Percentiles rank a stretch among this genome's conserved stretches.
These are phyloP conservation scores for Leccinellum luteum DNA, from an alignment of 768 basidiomycete genomes.

Conservation along the genomic window DNA sequence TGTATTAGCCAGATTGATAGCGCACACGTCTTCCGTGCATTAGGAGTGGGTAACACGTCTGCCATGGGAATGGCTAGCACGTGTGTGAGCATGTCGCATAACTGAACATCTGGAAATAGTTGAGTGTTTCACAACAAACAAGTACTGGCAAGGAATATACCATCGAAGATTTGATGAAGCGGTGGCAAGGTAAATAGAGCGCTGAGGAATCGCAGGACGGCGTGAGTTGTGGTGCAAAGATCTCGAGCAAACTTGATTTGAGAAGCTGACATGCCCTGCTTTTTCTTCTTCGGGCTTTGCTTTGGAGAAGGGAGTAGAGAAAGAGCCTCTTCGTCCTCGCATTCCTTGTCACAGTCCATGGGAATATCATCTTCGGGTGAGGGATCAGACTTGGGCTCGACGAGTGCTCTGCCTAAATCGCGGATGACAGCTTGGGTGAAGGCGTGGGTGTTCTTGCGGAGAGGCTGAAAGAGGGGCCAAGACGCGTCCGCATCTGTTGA, in stretches of 20 bases:
- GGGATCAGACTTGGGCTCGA: slow-evolving; percentile 45
- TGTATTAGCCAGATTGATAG: slow-evolving; percentile 75
- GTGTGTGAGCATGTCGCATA: slow-evolving; percentile 56
- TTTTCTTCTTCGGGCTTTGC: slow-evolving; percentile 57
- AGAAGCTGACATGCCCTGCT: slow-evolving; percentile 67
- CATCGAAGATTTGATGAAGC: slow-evolving; percentile 56
- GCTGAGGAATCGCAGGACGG: slow-evolving; percentile 63
- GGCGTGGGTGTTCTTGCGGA: slow-evolving; percentile 49
- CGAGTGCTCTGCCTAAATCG: slow-evolving; percentile 63
- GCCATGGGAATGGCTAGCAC: slow-evolving; percentile 74
- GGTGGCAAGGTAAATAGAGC: slow-evolving; percentile 60
- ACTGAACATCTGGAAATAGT: slow-evolving; percentile 48
- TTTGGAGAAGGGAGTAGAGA: slow-evolving; percentile 63
- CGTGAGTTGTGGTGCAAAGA: slow-evolving; percentile 69
- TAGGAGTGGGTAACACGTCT: slow-evolving; percentile 69
- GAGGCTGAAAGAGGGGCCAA: slow-evolving; percentile 71
- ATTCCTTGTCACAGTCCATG: slow-evolving; percentile 23
- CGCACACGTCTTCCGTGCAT: slow-evolving; percentile 83
- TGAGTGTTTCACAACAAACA: slow-evolving; percentile 5
- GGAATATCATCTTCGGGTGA: slow-evolving; percentile 20
- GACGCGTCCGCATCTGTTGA: slow-evolving; percentile 56
- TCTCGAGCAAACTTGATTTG: slow-evolving; percentile 80
- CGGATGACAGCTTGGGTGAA: slow-evolving; percentile 63
- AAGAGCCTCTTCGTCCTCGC: slow-evolving; percentile 26
- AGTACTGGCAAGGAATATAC: slow-evolving; percentile 37